Evolutionary conservation across 352 stramenopile species (phyloP), one percentile per base, ranked within the genome.

Genomic region (Globisporangium nodosum): DNA sequence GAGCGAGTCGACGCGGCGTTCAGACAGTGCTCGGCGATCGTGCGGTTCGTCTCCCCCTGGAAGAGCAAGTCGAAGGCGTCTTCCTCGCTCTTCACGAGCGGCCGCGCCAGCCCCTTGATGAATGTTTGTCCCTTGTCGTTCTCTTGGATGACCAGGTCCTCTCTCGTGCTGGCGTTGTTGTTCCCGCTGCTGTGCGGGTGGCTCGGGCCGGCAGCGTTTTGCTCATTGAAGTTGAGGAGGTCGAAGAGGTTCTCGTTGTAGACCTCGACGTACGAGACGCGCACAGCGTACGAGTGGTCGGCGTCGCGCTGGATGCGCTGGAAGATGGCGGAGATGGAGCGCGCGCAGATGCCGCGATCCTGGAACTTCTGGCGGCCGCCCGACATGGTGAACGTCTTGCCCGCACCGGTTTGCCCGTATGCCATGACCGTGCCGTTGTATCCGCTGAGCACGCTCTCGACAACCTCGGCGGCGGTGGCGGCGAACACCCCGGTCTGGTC

Each of bases 241-340:
- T 97, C 89, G 56, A 80, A 91, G 13, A 96, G 58, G 33, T 82
- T 78, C 55, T 97, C 88, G 63, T 97, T 97, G 77, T 96, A 95
- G 8, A 96, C 86, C 61, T 96, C 85, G n/a, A 96, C 68, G 64
- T 90, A 95, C 21, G 75, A 90, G 40, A 87, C 78, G 33, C 71
- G 85, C 35, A 94, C 67, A 1, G 59, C 64, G 39, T 78, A 88
- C 20, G 69, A 63, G 51, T 87, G 66, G 42, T 84, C 70, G 0
- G 57, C 63, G 30, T 89, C 76, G 3, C 69, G 61, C 31, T 84
- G 57, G 30, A 81, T 72, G 7, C 63, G 65, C 52, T 79, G 68
- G 54, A 90, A 90, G 39, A 89, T 63, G 27, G 57, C 64, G n/a
- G 74, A 75, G 37, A 90, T 71, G 13, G 82, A 55, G 18, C 80